phyloP scores from a whole-genome alignment of 1,284 basidiomycete genomes.

The Polyporus tsugae region DNA sequence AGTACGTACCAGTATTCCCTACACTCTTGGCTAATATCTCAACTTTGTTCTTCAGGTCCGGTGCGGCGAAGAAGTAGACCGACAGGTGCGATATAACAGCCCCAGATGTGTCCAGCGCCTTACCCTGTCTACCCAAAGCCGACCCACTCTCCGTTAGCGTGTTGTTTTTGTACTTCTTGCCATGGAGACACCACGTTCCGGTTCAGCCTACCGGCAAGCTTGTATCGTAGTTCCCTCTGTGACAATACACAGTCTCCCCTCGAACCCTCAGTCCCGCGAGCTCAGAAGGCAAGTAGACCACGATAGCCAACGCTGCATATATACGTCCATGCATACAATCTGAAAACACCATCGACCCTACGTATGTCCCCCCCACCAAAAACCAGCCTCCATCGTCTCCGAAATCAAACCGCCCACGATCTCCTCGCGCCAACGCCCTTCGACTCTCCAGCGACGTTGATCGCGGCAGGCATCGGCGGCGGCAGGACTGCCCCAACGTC shows the following conservation, averaged over 20 bases:
- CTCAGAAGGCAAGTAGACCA: not conserved
- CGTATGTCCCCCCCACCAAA: not conserved
- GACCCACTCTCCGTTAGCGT: not conserved
- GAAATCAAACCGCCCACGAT: not conserved
- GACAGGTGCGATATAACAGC: not conserved
- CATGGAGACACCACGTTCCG: not conserved
- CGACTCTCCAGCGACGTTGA: slow-evolving; percentile 29
- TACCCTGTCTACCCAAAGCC: not conserved
- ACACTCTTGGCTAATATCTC: not conserved
- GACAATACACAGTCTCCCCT: slow-evolving; percentile 17
- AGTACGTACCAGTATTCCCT: slow-evolving; percentile 55
- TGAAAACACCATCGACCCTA: slow-evolving; percentile 5
- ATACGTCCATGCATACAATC: slow-evolving; percentile 16
- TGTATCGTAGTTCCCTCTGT: slow-evolving; percentile 21
- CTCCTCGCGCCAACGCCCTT: slow-evolving; percentile 8
- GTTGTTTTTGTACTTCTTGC: not conserved
- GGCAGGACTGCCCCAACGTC: slow-evolving; percentile 38
- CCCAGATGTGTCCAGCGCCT: not conserved
- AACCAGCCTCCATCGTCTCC: not conserved
- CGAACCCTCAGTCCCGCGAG: not conserved
- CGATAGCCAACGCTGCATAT: not conserved
- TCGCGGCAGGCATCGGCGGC: slow-evolving; percentile 38
- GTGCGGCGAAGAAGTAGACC: slow-evolving; percentile 28
- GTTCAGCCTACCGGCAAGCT: slow-evolving; percentile 1
- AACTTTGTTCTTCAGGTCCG: slow-evolving; percentile 49